A percentile compares a stretch with the other conserved stretches of the same genome.
phyloP scores from a whole-genome alignment of 305 asterid species.

The Coffea humblotiana region DNA sequence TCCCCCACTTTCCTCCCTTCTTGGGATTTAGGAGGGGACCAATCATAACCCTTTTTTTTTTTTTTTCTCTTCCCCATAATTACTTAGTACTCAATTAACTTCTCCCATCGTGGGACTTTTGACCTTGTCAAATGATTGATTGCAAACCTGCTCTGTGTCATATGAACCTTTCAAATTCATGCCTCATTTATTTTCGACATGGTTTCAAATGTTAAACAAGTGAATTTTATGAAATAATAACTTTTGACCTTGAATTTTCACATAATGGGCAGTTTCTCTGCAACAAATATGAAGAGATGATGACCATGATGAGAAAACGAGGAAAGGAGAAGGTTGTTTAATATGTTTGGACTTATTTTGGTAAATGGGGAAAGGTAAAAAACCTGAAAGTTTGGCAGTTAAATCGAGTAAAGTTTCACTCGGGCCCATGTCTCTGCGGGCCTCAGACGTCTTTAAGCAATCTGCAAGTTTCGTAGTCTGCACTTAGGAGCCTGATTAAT shows the following conservation, averaged over 20 bases:
- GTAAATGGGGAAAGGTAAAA: neutral
- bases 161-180: neutral
- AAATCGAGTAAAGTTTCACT: neutral
- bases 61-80: neutral
- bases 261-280: neutral
- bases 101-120: neutral
- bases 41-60: neutral
- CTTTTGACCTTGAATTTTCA: neutral
- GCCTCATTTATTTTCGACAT: neutral
- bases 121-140: conserved; percentile 5
- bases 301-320: too few relatives aligned
- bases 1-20: too few relatives aligned
- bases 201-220: neutral
- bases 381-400: neutral
- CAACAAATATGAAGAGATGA: neutral
- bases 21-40: conserved; percentile 15
- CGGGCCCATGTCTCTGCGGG: conserved; percentile 7
- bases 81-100: neutral
- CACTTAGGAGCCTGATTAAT: neutral
- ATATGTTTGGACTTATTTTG: neutral
- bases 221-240: too few relatives aligned
- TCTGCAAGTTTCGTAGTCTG: neutral
- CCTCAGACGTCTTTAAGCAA: neutral
- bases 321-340: neutral
- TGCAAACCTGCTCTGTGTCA: neutral